Evolutionary conservation across 1,284 basidiomycete genomes (phyloP), one percentile per base, ranked within the genome.

Genomic region (Paramarasmius palmivorus): DNA sequence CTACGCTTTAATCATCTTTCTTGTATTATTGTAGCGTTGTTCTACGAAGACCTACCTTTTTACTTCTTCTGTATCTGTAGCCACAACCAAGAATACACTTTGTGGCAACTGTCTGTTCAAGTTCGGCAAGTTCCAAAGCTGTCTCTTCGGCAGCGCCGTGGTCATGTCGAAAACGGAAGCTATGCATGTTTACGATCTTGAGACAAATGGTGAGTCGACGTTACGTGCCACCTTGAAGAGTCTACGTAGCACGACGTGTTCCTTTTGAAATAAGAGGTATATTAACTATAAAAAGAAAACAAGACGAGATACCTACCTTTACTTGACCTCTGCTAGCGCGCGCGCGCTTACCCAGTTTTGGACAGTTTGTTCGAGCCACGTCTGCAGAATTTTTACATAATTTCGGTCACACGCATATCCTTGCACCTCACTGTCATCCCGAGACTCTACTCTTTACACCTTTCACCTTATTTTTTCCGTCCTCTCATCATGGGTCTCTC

Each of bases 401-500:
- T 57, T 26, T n/a, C 38, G 63, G 66, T 73, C 73, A 69, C 73
- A 74, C 70, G 66, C 68, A 68, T 68, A 66, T 64, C 54, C 52
- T 63, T 63, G 22, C 47, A 6, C 29, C 32, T n/a, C 57, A 62
- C 64, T 57, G 63, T 52, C 62, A 64, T 32, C 29, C 66, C 67
- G 65, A 56, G 61, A 68, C 65, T 62, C 65, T 63, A 66, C 64
- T 71, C 66, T 63, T 67, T 69, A 67, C 61, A 63, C 63, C 67
- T 63, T 51, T 35, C 44, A 46, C 64, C 65, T 64, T 62, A 65
- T 63, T 55, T 65, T 65, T 60, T 65, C 58, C 54, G 64, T 68
- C 55, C 62, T 61, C 62, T 57, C 68, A 71, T 32, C 25, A 95
- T 95, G 92, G 92, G 93, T 88, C 79, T 95, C 63, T 86, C 84